Percentiles rank a stretch among this genome's conserved stretches.
phyloP scores from a whole-genome alignment of 192 early-diverging fungal species.

The Chytriomyces sp. region DNA sequence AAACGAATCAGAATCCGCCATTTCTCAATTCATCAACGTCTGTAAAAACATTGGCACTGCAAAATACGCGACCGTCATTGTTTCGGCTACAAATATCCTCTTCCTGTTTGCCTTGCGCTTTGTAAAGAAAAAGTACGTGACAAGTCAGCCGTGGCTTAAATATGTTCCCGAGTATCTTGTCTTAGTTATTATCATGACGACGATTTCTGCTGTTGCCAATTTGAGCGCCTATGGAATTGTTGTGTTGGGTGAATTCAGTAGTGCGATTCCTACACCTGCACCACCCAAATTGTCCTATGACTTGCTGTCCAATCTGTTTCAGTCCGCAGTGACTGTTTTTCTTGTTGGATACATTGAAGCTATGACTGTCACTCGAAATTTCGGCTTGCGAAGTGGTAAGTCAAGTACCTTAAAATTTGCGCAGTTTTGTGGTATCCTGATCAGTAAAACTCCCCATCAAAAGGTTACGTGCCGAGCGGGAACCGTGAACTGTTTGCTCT shows the following conservation, averaged over 20 bases:
- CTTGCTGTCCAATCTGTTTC: conserved; percentile 40
- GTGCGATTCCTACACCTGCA: conserved; percentile 31
- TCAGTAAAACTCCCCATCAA: conserved; percentile 13
- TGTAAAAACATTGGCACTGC: conserved; percentile 11
- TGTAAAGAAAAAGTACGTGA: conserved; percentile 29
- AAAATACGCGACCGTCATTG: conserved; percentile 4
- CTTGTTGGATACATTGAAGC: conserved; percentile 54
- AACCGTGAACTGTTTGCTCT: conserved; percentile 55
- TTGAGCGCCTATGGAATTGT: conserved; percentile 37
- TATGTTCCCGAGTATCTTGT: conserved; percentile 40
- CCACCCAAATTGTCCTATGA: conserved; percentile 34
- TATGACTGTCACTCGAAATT: conserved; percentile 45
- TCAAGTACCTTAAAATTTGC: no score
- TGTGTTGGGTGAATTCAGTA: conserved; percentile 48
- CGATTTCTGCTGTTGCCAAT: conserved; percentile 30
- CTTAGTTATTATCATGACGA: conserved; percentile 42
- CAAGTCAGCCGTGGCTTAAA: neutral
- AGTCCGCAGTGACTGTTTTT: conserved; percentile 42
- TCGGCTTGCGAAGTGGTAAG: conserved; percentile 39
- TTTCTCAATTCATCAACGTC: conserved; percentile 23
- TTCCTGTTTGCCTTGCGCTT: conserved; percentile 30
- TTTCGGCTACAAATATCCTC: conserved; percentile 23
- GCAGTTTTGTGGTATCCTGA: no score
- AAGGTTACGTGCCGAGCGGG: conserved; percentile 46
- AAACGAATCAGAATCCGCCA: conserved; percentile 16